Percentiles rank a stretch among this genome's conserved stretches.
Evolutionary conservation across 768 basidiomycete species (phyloP).

Genomic region (Rubroboletus pulcherrimus): DNA sequence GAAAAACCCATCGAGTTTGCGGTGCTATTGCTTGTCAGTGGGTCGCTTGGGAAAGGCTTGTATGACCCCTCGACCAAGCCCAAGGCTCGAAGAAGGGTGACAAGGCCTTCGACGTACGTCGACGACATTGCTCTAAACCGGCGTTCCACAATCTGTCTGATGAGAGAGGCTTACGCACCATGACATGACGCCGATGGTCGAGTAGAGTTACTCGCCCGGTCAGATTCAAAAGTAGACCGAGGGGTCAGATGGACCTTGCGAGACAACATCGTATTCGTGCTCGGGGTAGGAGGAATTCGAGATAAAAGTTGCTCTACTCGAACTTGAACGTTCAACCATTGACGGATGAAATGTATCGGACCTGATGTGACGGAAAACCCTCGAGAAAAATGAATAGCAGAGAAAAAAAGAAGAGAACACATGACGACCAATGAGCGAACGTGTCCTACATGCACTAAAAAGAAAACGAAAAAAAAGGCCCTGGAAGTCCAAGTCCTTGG

Average conservation of each 20-base stretch:
- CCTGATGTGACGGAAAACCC: background rate
- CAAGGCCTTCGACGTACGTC: slow-evolving; percentile 1
- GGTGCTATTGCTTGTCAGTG: background rate
- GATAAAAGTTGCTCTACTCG: too few species aligned
- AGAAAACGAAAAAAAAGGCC: background rate
- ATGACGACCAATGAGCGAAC: background rate
- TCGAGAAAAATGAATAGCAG: background rate
- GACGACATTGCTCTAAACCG: background rate
- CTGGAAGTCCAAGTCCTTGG: background rate
- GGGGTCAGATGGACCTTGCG: background rate
- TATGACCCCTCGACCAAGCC: slow-evolving; percentile 9
- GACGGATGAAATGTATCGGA: too few species aligned
- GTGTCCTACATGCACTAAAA: background rate
- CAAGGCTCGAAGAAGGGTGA: slow-evolving; percentile 6
- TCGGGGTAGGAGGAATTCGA: background rate
- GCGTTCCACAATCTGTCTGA: background rate
- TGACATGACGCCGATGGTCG: background rate
- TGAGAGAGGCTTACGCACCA: background rate
- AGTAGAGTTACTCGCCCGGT: background rate
- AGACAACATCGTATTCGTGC: background rate
- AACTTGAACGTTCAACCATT: too few species aligned
- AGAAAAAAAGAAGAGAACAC: background rate
- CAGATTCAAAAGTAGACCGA: slow-evolving; percentile 1
- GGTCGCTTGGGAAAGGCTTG: slow-evolving; percentile 5
- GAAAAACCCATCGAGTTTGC: background rate